Evolutionary conservation across 176 grass and related monocot species (phyloP), one percentile per base, ranked within the genome.

Genomic region (Aegilops longissima): DNA sequence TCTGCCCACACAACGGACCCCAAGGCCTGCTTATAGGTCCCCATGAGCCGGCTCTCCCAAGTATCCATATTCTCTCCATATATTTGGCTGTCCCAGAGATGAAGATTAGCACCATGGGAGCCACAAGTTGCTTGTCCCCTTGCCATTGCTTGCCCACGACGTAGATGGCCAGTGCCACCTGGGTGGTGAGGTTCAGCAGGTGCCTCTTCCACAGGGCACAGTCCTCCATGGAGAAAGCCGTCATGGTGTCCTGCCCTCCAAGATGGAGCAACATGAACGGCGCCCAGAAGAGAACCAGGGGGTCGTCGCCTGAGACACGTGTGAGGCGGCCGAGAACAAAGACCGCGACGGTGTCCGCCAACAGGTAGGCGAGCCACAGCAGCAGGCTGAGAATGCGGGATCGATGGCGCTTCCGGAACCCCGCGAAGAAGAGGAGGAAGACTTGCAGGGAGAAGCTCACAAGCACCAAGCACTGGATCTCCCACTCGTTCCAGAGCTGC

Each of bases 221-320:
- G 10, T 92, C 87, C 65, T 92, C 83, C 17, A 87, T 76, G 21
- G 87, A 89, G 52, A 80, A 92, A 6, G 90, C 77, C 0, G 87
- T 84, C 17, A 89, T 87, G 8, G 79, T 89, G 35, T 92, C 90
- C 9, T 80, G 90, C 3, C 90, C 90, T 3, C 87, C 79, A 2
- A 92, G 90, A 33, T 92, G 90, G 39, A 92, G 83, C 45, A 92
- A 38, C 23, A 92, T 83, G 56, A 92, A 89, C 4, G 90, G 90
- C 1, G 87, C 83, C 90, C 90, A 92, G 29, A 89, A 80, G 52
- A 84, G 38, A 31, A 59, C 17, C 34, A 72, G 36, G 0, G 63
- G 0, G 11, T 79, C 54, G 5, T 38, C 17, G 0, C 21, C 4
- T 0, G 0, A 0, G 0, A 23, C 70, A 40, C 36, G 0, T 42